Evolutionary conservation across 805 yeast species (phyloP), one percentile per base, ranked within the genome.

Genomic region (Monosporozyma unispora): DNA sequence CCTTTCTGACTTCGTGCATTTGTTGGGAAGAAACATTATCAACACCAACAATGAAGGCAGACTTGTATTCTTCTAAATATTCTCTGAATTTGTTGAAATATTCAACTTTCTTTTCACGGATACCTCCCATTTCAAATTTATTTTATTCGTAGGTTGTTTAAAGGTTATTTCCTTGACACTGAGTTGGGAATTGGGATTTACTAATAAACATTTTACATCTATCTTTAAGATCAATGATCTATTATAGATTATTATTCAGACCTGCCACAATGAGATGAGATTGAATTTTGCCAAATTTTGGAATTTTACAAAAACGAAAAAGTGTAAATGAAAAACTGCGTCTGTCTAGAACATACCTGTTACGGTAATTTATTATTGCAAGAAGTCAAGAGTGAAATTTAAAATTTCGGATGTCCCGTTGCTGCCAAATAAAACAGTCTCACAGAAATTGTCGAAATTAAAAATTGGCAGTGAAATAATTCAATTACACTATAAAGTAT

Each of bases 21-120:
- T 93, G 99, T 82, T 93, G 99, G 66, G 99, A 93, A 62, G 98
- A 87, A 72, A 93, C 99, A 82, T 93, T 93, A 81, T 93, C 99
- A 67, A 93, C 97, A 78, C 98, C 98, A 72, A 93, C 98, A 66
- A 93, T 75, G 91, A 93, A 93, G 81, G 91, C 81, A 64, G 97
- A 89, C 83, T 87, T 87, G 96, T 85, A 88, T 75, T 89, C 95
- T 75, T 87, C 95, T 71, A 93, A 81, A 73, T 89, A 82, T 75
- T 83, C 85, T 82, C 93, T 89, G 76, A 93, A 87, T 79, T 88
- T 93, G 72, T 81, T 67, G 80, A 93, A 93, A 84, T 93, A 93
- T 76, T 87, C 95, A 71, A 70, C 82, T 78, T 93, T 93, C 82
- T 90, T 91, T 72, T 88, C 98, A 80, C 96, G 91, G 79, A 86